These are phyloP conservation scores for Nitzschia inconspicua DNA, from an alignment of 108 stramenopile species.

Conservation along the genomic window DNA sequence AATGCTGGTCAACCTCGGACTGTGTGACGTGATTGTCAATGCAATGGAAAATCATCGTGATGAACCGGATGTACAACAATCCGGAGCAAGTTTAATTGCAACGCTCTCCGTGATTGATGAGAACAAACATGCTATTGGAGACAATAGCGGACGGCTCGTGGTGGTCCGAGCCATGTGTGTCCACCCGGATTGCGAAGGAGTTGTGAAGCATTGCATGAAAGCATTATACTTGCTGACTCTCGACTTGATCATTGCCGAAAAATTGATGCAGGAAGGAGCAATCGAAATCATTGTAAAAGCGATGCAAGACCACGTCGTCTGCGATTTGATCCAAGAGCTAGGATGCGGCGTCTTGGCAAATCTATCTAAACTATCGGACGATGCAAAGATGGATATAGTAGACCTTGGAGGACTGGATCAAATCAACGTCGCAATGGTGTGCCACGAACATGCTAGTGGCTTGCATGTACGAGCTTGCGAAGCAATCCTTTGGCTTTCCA, in stretches of 20 bases:
- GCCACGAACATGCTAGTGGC: slow-evolving; percentile 45
- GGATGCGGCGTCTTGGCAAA: slow-evolving; percentile 67
- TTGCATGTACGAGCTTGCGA: slow-evolving; percentile 60
- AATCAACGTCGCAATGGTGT: slow-evolving; percentile 73
- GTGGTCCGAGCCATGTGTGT: slow-evolving; percentile 68
- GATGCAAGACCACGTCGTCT: slow-evolving; percentile 62
- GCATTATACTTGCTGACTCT: slow-evolving; percentile 58
- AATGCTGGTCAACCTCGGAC: slow-evolving; percentile 54
- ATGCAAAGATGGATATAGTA: slow-evolving; percentile 57
- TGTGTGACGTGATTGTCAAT: slow-evolving; percentile 57
- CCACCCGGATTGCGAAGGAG: slow-evolving; percentile 49
- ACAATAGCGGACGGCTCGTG: slow-evolving; percentile 64
- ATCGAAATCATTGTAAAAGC: slow-evolving; percentile 57
- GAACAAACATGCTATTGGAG: slow-evolving; percentile 58
- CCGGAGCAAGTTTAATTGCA: slow-evolving; percentile 43
- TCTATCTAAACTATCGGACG: slow-evolving; percentile 39
- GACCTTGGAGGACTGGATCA: slow-evolving; percentile 65
- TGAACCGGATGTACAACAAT: slow-evolving; percentile 47
- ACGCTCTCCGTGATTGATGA: slow-evolving; percentile 49
- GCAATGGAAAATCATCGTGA: slow-evolving; percentile 73
- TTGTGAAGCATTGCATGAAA: slow-evolving; percentile 56
- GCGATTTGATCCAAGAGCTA: slow-evolving; percentile 61
- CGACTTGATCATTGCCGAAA: slow-evolving; percentile 20
- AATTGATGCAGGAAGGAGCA: slow-evolving; percentile 39
- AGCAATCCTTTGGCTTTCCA: slow-evolving; percentile 45